Base-by-base conservation (phyloP, 768 basidiomycete genomes). In the Mycena floridula region DNA sequence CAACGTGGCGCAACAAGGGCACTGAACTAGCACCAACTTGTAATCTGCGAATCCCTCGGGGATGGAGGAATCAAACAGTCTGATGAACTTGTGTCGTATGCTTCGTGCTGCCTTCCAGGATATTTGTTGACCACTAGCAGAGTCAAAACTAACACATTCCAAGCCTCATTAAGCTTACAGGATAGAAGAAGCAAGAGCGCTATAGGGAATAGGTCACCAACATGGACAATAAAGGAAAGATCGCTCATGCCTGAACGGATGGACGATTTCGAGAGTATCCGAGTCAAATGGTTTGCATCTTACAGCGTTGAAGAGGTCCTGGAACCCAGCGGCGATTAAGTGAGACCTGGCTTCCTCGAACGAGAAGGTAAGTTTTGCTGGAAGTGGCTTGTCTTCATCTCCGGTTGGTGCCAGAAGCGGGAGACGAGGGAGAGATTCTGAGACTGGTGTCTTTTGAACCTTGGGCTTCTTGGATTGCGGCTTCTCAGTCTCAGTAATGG, bases 71-170 rank as follows among this genome's bases (percentile, higher is more conserved):
- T 90, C 79, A 59, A 79, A 94, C 15, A 94, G 62, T 21, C 86
- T 74, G 40, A 81, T 67, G 61, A 95, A 95, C 46, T 73, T 79
- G 62, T 90, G 85, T 27, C 70, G 81, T 48, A 95, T 90, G 16
- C 88, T 81, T 18, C 86, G 73, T 0, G 92, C 93, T 9, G 91
- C 93, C 36, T 83, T 62, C 87, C 86, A 90, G 1, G 87, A 89
- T 20, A 92, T 87, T 58, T 92, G 87, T 59, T 87, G 85, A 4
- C 77, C 82, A 28, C 84, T 85, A n/a, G 46, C 4, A 44, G 28
- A 20, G 22, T 51, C 37, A 44, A 49, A 27, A 41, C 79, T 63
- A 64, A 89, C 74, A 91, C 59, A 44, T 90, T 89, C 25, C 84
- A 86, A 4, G 75, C 75, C 23, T 76, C 73, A 91, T 9, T 18